Conservation (phyloP, 495 filamentous ascomycete genomes). For the Talaromyces wortmannii region DNA sequence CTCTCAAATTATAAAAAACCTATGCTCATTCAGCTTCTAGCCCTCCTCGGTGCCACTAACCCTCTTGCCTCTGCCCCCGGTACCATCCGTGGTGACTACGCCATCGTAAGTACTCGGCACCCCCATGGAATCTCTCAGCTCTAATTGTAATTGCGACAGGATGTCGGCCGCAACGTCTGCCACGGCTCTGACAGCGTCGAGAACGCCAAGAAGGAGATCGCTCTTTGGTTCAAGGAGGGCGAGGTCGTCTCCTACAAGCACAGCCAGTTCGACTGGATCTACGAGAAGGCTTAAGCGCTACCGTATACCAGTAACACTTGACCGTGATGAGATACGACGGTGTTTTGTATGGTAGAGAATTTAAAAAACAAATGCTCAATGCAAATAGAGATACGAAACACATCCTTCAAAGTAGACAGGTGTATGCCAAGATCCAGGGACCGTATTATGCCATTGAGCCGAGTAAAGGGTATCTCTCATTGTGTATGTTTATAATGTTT, state of each 20-base stretch:
- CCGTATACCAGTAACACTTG: not conserved
- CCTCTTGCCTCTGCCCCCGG: slow-evolving; percentile 86
- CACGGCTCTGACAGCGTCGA: slow-evolving; percentile 98
- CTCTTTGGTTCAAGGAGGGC: slow-evolving; percentile 85
- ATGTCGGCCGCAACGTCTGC: slow-evolving; percentile 98
- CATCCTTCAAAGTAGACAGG: slow-evolving; percentile 12
- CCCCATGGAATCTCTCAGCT: not conserved
- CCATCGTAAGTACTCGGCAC: slow-evolving; percentile 40
- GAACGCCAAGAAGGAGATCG: slow-evolving; percentile 98
- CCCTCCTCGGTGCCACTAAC: slow-evolving; percentile 96
- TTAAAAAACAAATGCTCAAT: slow-evolving; percentile 9
- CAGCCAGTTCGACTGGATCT: slow-evolving; percentile 83
- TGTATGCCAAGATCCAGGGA: not conserved
- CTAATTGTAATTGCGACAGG: slow-evolving; percentile 32
- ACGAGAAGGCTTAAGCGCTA: slow-evolving; percentile 66
- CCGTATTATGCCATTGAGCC: too few relatives aligned
- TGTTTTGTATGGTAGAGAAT: slow-evolving; percentile 14
- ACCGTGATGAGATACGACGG: slow-evolving; percentile 10
- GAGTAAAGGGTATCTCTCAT: not conserved
- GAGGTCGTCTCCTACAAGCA: slow-evolving; percentile 78
- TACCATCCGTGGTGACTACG: slow-evolving; percentile 91
- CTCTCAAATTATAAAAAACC: not conserved
- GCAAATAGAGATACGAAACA: slow-evolving; percentile 21
- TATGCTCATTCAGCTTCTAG: slow-evolving; percentile 28
- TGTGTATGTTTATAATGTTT: not conserved